phyloP scores from a whole-genome alignment of 495 filamentous ascomycete species.

The Penicillium lagena region DNA sequence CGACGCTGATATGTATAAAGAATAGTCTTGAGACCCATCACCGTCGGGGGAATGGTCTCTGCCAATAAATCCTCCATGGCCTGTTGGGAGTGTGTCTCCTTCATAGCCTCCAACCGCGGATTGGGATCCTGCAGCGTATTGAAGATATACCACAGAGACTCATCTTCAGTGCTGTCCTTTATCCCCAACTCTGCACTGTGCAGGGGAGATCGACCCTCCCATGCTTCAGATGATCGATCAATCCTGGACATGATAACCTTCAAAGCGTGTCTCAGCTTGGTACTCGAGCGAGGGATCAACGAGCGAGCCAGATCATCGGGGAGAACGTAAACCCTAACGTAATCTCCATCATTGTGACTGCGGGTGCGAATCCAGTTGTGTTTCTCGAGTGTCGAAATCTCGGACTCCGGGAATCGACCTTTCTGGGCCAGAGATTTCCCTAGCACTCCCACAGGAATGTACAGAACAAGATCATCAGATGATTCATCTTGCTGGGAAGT shows the following conservation, averaged over 20 bases:
- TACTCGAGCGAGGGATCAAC: conserved; percentile 35
- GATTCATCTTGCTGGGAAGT: neutral
- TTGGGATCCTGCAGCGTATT: conserved; percentile 74
- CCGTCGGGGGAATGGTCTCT: conserved; percentile 7
- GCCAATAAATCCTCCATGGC: conserved; percentile 59
- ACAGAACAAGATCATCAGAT: neutral
- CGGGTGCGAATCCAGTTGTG: conserved; percentile 28
- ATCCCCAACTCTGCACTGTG: conserved; percentile 1
- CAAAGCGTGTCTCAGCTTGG: conserved; percentile 36
- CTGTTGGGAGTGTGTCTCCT: conserved; percentile 47
- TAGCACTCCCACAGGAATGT: conserved; percentile 11
- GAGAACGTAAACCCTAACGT: conserved; percentile 57
- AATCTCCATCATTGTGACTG: conserved; percentile 3
- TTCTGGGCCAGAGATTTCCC: neutral
- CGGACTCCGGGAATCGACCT: conserved; percentile 7
- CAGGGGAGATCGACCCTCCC: conserved; percentile 39
- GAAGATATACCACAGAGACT: conserved; percentile 77
- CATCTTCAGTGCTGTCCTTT: conserved; percentile 29
- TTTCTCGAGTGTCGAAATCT: conserved; percentile 20
- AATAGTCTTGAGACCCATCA: conserved; percentile 57
- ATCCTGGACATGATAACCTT: conserved; percentile 46
- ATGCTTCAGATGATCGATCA: conserved; percentile 50
- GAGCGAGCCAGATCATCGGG: conserved; percentile 58
- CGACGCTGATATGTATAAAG: conserved; percentile 77
- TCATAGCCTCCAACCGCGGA: conserved; percentile 45